Percentiles rank a stretch among this genome's conserved stretches.
Conservation (phyloP, 805 yeast genomes). For the Yarrowia phangngaensis region DNA sequence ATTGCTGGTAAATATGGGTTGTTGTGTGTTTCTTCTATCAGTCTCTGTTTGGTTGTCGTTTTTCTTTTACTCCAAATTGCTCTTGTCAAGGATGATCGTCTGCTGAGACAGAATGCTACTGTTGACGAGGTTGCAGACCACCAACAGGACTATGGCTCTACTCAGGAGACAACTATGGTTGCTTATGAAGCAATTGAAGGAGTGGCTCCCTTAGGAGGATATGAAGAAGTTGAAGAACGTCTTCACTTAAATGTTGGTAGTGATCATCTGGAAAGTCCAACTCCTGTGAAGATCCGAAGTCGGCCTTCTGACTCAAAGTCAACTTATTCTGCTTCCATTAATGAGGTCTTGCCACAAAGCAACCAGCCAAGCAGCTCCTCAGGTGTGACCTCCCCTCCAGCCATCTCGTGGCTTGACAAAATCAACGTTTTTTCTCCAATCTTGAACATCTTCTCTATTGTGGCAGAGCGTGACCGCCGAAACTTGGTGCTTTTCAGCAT, state of each 20-base stretch:
- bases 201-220: conserved; percentile 6
- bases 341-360: too few species aligned
- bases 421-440: conserved; percentile 14
- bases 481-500: conserved; percentile 12
- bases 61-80: neutral
- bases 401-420: neutral
- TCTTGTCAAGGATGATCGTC: conserved; percentile 9
- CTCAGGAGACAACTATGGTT: too few species aligned
- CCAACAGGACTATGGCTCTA: too few species aligned
- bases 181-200: conserved; percentile 13
- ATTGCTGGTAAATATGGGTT: neutral
- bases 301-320: conserved; percentile 1
- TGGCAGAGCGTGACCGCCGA: neutral
- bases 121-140: neutral
- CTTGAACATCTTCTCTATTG: neutral
- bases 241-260: too few species aligned
- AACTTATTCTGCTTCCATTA: too few species aligned
- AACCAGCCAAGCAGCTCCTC: too few species aligned
- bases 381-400: too few species aligned
- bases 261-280: too few species aligned
- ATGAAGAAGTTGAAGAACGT: conserved; percentile 3
- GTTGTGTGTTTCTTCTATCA: neutral
- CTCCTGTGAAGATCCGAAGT: neutral
- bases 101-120: neutral
- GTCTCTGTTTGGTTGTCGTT: neutral